These are phyloP conservation scores for Leptographium galeiforme DNA, from an alignment of 2,329 filamentous ascomycete species.

Conservation along the genomic window DNA sequence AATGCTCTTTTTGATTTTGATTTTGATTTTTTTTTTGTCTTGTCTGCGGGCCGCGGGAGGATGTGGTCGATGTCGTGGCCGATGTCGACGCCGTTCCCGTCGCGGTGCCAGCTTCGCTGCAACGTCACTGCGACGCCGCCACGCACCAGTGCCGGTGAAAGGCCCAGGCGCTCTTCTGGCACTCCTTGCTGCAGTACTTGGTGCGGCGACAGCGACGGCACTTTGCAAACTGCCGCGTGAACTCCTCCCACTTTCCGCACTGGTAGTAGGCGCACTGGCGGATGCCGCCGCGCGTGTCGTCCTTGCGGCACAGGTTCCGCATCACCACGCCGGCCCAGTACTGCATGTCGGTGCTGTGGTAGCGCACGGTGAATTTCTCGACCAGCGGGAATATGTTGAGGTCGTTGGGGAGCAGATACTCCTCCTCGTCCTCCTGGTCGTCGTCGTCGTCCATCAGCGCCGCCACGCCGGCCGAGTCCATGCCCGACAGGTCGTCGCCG, in stretches of 20 bases:
- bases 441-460: slow-evolving; percentile 21
- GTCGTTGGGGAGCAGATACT: slow-evolving; percentile 84
- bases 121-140: slow-evolving; percentile 43
- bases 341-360: slow-evolving; percentile 95
- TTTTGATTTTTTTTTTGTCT: no score
- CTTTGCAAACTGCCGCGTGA: slow-evolving; percentile 91
- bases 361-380: slow-evolving; percentile 93
- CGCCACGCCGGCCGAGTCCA: slow-evolving; percentile 20
- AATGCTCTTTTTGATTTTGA: slow-evolving; percentile 1
- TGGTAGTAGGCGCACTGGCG: slow-evolving; percentile 96
- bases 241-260: slow-evolving; percentile 98
- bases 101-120: no score
- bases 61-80: no score
- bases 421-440: slow-evolving; percentile 59
- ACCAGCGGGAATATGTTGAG: slow-evolving; percentile 98
- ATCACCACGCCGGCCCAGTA: slow-evolving; percentile 99
- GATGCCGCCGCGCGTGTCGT: slow-evolving; percentile 87
- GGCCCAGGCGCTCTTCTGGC: slow-evolving; percentile 97
- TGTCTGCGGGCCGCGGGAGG: no score
- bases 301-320: slow-evolving; percentile 96
- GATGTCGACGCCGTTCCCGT: not conserved
- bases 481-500: slow-evolving; percentile 36
- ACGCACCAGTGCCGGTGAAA: slow-evolving; percentile 98
- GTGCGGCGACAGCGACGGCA: slow-evolving; percentile 90
- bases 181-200: slow-evolving; percentile 99